Percentiles rank a stretch among this genome's conserved stretches.
Conservation (phyloP, 768 basidiomycete genomes). For the Cubamyces sp. region DNA sequence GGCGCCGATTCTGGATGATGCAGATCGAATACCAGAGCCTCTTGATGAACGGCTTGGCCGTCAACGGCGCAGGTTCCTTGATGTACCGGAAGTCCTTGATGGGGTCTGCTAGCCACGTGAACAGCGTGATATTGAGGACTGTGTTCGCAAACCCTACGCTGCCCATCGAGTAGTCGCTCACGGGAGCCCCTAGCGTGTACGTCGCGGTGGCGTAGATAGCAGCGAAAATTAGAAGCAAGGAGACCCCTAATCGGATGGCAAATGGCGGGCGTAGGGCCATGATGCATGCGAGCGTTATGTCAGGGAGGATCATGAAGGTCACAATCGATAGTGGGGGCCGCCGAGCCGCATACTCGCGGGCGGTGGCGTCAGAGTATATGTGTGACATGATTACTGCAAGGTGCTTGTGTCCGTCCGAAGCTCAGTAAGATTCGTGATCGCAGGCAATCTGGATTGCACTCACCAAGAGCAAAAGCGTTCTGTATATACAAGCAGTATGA, state of each 20-base stretch:
- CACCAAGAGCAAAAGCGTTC: too few relatives aligned
- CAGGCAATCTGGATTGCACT: too few relatives aligned
- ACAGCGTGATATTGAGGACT: neutral
- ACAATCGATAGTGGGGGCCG: neutral
- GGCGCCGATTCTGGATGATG: slow-evolving; percentile 12
- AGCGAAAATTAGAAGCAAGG: neutral
- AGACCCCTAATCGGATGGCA: neutral
- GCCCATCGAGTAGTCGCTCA: neutral
- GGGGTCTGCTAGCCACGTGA: slow-evolving; percentile 5
- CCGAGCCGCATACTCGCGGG: neutral
- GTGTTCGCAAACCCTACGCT: neutral
- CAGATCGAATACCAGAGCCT: slow-evolving; percentile 10
- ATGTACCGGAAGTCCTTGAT: slow-evolving; percentile 5
- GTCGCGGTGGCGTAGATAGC: neutral
- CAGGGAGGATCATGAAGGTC: neutral
- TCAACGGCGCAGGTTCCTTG: neutral
- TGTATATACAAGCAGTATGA: too few relatives aligned
- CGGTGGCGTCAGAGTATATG: too few relatives aligned
- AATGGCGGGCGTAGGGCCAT: slow-evolving; percentile 1
- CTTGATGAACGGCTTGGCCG: slow-evolving; percentile 4
- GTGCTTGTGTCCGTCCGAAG: too few relatives aligned
- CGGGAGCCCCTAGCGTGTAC: neutral
- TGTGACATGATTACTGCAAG: too few relatives aligned
- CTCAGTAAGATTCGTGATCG: too few relatives aligned
- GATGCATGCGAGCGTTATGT: neutral